Conservation (phyloP, 192 early-diverging fungal genomes). For the Coemansia sp. region DNA sequence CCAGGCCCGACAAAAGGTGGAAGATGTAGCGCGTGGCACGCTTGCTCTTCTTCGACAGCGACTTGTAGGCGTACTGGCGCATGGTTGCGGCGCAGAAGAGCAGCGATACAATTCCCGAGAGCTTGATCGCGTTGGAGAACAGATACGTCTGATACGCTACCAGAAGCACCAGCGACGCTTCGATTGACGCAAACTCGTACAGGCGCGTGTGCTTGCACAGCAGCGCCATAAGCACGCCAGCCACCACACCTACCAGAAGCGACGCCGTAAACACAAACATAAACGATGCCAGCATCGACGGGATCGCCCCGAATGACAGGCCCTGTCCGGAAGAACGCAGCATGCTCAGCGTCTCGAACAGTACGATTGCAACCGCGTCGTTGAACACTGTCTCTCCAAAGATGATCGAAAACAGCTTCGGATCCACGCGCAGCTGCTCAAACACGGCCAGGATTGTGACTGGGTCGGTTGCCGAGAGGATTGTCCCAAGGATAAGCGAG, state of each 20-base stretch:
- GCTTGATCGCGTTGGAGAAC: constrained; percentile 81
- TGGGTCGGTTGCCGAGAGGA: constrained; percentile 95
- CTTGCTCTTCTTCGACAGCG: constrained; percentile 77
- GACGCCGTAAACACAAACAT: constrained; percentile 83
- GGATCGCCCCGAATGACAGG: constrained; percentile 65
- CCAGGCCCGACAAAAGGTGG: constrained; percentile 87
- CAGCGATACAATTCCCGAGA: constrained; percentile 93
- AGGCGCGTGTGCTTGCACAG: constrained; percentile 88
- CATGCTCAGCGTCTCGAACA: constrained; percentile 82
- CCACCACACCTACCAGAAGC: constrained; percentile 77
- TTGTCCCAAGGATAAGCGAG: constrained; percentile 92
- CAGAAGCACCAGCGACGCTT: constrained; percentile 83
- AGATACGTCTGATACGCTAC: constrained; percentile 93
- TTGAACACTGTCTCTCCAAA: constrained; percentile 96
- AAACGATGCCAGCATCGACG: constrained; percentile 71
- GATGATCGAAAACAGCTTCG: constrained; percentile 92
- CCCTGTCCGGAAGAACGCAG: constrained; percentile 67
- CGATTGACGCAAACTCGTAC: constrained; percentile 80
- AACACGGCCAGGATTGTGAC: constrained; percentile 97
- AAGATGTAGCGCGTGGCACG: constrained; percentile 90
- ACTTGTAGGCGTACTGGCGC: constrained; percentile 93
- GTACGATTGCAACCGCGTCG: constrained; percentile 97
- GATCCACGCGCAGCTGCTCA: constrained; percentile 90
- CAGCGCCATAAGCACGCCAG: constrained; percentile 77
- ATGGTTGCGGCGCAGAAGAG: constrained; percentile 91